phyloP scores from a whole-genome alignment of 768 basidiomycete species.

The Boletus sp. region DNA sequence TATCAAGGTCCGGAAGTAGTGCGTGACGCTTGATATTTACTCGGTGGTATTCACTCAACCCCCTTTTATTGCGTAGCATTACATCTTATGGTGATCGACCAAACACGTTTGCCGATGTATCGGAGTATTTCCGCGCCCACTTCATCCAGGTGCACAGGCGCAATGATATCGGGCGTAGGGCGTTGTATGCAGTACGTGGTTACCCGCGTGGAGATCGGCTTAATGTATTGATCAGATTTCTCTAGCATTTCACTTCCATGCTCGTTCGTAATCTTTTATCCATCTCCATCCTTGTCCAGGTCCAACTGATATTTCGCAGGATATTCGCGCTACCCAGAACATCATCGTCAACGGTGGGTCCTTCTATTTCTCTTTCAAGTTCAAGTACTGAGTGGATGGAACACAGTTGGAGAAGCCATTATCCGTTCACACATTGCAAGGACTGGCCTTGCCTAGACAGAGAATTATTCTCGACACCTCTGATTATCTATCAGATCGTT shows the following conservation, averaged over 20 bases:
- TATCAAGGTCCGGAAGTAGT: conserved; percentile 73
- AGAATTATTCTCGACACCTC: neutral
- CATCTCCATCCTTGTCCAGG: neutral
- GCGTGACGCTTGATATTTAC: conserved; percentile 30
- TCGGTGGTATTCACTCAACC: neutral
- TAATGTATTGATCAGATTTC: conserved; percentile 7
- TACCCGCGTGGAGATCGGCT: neutral
- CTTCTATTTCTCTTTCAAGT: neutral
- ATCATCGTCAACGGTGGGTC: conserved; percentile 60
- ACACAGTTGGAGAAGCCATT: conserved; percentile 60
- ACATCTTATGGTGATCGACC: conserved; percentile 72
- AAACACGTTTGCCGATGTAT: conserved; percentile 66
- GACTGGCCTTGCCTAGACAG: conserved; percentile 39
- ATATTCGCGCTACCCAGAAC: conserved; percentile 61
- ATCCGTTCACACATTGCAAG: conserved; percentile 62
- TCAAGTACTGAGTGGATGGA: conserved; percentile 2
- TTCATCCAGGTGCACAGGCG: conserved; percentile 72
- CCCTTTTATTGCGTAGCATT: conserved; percentile 44
- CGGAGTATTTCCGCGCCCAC: conserved; percentile 82
- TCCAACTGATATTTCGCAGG: conserved; percentile 35
- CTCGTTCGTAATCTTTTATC: conserved; percentile 40
- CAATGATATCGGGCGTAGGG: conserved; percentile 56
- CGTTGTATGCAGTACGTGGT: conserved; percentile 59
- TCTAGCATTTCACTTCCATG: conserved; percentile 70
- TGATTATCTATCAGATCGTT: conserved; percentile 6